These are phyloP conservation scores for Hyaloscypha bicolor DNA, from an alignment of 495 filamentous ascomycete genomes.

Conservation along the genomic window DNA sequence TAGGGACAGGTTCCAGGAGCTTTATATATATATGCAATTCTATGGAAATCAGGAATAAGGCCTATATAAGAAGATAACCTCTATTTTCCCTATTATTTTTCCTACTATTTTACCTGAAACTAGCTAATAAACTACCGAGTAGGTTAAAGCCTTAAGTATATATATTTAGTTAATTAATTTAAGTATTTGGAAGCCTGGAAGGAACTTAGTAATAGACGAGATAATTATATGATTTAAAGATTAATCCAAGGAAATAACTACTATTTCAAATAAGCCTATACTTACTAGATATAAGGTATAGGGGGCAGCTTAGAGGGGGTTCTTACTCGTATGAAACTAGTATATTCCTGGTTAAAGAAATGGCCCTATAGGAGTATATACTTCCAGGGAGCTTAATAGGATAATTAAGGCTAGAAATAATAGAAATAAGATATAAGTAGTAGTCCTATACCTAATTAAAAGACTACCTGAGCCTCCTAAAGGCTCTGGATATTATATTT, in stretches of 20 bases:
- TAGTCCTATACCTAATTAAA: too few relatives aligned
- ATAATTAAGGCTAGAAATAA: too few relatives aligned
- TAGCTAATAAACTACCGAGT: too few relatives aligned
- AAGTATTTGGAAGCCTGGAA: constrained; percentile 1
- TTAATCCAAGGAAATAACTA: background rate
- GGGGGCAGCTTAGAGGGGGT: background rate
- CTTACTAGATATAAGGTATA: background rate
- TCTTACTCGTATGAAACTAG: too few relatives aligned
- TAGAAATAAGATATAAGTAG: too few relatives aligned
- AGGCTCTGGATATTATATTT: too few relatives aligned
- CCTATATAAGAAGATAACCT: background rate
- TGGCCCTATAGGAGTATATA: background rate
- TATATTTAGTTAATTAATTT: background rate
- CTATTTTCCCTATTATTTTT: background rate
- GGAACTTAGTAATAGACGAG: too few relatives aligned
- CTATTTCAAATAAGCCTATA: constrained; percentile 1
- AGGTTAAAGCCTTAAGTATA: background rate
- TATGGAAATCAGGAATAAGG: background rate
- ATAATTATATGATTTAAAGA: background rate
- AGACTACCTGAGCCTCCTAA: too few relatives aligned
- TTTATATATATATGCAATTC: background rate
- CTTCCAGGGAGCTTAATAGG: background rate
- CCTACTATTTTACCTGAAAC: background rate
- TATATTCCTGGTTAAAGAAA: background rate
- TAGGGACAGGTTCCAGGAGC: too few relatives aligned